A percentile compares a stretch with the other conserved stretches of the same genome.
These are phyloP conservation scores for Aspergillus brunneoviolaceus DNA, from an alignment of 2,329 filamentous ascomycete genomes.

Conservation along the genomic window DNA sequence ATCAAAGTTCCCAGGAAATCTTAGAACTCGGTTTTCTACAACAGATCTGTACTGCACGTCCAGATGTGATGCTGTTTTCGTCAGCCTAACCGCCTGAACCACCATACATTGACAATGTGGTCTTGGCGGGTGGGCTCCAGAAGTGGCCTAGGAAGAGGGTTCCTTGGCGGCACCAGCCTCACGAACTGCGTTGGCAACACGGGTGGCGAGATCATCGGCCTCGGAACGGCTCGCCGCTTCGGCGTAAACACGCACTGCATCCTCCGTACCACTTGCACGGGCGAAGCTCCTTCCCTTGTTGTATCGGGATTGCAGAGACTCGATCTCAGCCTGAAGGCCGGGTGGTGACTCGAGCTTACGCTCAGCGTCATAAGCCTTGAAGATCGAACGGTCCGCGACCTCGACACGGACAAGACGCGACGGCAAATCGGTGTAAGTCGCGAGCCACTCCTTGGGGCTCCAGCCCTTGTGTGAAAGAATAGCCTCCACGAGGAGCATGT, in stretches of 20 bases:
- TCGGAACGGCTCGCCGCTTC: slow-evolving; percentile 88
- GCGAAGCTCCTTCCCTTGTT: slow-evolving; percentile 87
- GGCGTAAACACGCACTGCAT: slow-evolving; percentile 92
- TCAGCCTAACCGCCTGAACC: neutral
- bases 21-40: neutral
- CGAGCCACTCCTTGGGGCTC: slow-evolving; percentile 86
- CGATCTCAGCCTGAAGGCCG: slow-evolving; percentile 81
- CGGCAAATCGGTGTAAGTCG: slow-evolving; percentile 89
- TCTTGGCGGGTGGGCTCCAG: neutral
- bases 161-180: slow-evolving; percentile 46
- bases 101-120: neutral
- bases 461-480: slow-evolving; percentile 94
- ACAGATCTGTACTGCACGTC: neutral
- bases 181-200: slow-evolving; percentile 74
- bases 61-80: neutral
- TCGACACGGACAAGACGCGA: slow-evolving; percentile 94
- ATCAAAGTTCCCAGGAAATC: slow-evolving; percentile 3
- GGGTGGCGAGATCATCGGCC: slow-evolving; percentile 84
- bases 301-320: slow-evolving; percentile 85
- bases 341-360: slow-evolving; percentile 76
- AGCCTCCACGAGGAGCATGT: slow-evolving; percentile 93
- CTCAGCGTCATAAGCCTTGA: slow-evolving; percentile 90
- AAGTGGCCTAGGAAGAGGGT: slow-evolving; percentile 11
- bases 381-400: slow-evolving; percentile 82
- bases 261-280: slow-evolving; percentile 90